Evolutionary conservation across 2,329 filamentous ascomycete species (phyloP), one percentile per base, ranked within the genome.

Genomic region (Chaetothyriales sp.): DNA sequence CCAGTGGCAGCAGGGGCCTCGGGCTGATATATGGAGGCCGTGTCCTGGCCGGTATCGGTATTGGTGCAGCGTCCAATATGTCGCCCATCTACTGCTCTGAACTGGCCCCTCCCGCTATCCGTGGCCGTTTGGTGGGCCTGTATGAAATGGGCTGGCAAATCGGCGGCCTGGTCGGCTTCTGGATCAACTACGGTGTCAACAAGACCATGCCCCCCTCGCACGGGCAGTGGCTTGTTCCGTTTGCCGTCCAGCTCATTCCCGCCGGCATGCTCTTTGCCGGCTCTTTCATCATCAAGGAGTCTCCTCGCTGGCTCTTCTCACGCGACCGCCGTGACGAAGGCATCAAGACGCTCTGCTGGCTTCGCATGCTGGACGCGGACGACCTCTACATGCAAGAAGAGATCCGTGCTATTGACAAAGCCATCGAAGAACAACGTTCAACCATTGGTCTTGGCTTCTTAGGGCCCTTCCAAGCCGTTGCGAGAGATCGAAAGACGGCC

Each of bases 391-490:
- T 89, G 52, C 68, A 82, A 1, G 83, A 89, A 63, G 85, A 89
- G 65, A 71, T 89, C 20, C 73, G 74, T 51, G 80, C 76, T 55
- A 82, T 89, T 54, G 83, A 88, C 48, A 73, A 76, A 15, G 82
- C 84, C 10, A 68, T 87, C 18, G 81, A 86, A 55, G 68, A 78
- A 18, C 82, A 83, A 65, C 70, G 75, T 45, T 63, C 70, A 2
- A 74, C 76, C 26, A 77, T 86, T 45, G 84, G 84, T 7, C 66
- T 77, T 15, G 84, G 84, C 2, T 87, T 88, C 72, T 86, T 80
- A 79, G 80, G 81, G 66, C 82, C 83, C 0, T 85, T 86, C 68
- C 63, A 70, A 53, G 69, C 71, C 6, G 71, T 77, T 19, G 70
- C 74, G 51, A 73, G 71, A 58, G 68, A 77, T 57, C 71, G 68